Conservation (phyloP, 1,284 basidiomycete genomes). For the Cutaneotrichosporon cavernicola region DNA sequence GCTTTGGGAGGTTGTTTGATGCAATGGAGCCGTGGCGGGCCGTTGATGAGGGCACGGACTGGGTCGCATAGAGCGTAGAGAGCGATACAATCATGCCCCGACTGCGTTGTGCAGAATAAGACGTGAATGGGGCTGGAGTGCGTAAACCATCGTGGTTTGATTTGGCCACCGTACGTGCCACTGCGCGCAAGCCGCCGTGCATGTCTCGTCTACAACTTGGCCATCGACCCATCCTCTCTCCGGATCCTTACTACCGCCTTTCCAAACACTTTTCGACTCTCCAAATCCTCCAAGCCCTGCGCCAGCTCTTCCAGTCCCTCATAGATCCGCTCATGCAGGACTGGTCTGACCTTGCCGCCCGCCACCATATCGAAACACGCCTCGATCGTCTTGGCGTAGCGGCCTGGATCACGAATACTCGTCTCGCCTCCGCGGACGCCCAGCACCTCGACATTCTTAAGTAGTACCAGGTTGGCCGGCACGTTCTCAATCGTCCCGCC, state of each 20-base stretch:
- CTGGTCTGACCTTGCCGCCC: background rate
- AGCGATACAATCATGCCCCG: no score
- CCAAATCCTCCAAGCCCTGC: slow-evolving; percentile 52
- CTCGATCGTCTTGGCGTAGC: background rate
- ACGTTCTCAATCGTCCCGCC: slow-evolving; percentile 86
- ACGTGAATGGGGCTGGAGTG: no score
- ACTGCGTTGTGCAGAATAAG: no score
- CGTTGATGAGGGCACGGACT: background rate
- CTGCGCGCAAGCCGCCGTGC: no score
- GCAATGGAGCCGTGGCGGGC: background rate
- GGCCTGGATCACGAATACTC: slow-evolving; percentile 46
- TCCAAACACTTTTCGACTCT: slow-evolving; percentile 84
- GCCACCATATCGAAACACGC: slow-evolving; percentile 23
- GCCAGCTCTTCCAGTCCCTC: slow-evolving; percentile 5
- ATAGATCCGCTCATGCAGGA: slow-evolving; percentile 5
- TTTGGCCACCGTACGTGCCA: no score
- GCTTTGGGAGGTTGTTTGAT: background rate
- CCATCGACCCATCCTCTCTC: slow-evolving; percentile 46
- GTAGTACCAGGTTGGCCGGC: slow-evolving; percentile 78
- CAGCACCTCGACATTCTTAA: slow-evolving; percentile 79
- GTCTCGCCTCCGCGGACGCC: slow-evolving; percentile 90
- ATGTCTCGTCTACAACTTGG: slow-evolving; percentile 10
- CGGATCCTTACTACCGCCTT: slow-evolving; percentile 75
- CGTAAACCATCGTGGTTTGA: no score
- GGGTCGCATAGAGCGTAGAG: background rate